Base-by-base conservation (phyloP, 202 grass and related monocot genomes). In the Musa balbisiana region DNA sequence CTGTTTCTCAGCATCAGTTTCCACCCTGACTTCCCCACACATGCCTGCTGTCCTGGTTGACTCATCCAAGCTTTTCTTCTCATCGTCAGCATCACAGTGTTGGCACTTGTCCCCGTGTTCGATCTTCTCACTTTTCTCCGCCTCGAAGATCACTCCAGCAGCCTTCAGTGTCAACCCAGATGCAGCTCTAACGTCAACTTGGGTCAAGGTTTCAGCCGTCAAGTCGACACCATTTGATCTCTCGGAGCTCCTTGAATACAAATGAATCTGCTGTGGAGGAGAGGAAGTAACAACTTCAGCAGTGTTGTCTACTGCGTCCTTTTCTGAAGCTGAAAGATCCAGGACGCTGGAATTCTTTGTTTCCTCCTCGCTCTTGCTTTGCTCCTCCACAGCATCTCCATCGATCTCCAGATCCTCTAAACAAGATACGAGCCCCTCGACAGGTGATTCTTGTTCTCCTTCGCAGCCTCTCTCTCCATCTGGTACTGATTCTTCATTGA, bases 271-370 rank as follows among this genome's bases (percentile, higher is more conserved):
- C 53, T 15, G 53, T 11, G 13, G 53, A 15, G 80, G 58, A 26
- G 21, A 10, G 65, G 69, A 55, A 51, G 60, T 29, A 63, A 19
- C 56, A 76, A 20, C 69, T n/a, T 52, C 53, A 1, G 10, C 22
- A 0, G 10, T 64, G 19, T 64, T 64, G n/a, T 22, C 62, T 22
- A 25, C 10, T 21, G 19, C 66, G 76, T 80, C 33, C 33, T 43
- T 43, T 43, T 43, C 4, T 6, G 4, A 0, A 43, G 4, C 33
- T 43, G 33, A 43, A 43, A 43, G 33, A 43, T 43, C 4, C 33
- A 43, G 33, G 53, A 21, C 60, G 65, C 76, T 75, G 10, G 75
- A 65, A 20, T 76, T 72, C 3, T 73, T 51, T 3, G n/a, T 23
- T 19, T 73, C 71, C 71, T 24, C 22, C 62, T 64, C 22, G 10